A percentile compares a stretch with the other conserved stretches of the same genome.
Conservation (phyloP, 352 stramenopile species). For the Pythium oligandrum region DNA sequence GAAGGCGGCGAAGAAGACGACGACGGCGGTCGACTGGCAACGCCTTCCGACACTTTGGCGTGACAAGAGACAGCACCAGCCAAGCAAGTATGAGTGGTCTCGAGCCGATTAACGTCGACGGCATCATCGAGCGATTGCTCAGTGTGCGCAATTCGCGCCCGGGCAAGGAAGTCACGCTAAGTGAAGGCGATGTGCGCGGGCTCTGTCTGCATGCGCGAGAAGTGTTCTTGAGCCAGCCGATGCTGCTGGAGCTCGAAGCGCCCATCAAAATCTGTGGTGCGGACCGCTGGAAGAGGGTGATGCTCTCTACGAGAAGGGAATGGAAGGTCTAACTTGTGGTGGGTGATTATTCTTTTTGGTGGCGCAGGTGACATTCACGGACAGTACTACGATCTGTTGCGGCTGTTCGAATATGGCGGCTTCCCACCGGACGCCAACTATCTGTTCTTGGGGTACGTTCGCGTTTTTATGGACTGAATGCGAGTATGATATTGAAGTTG, state of each 20-base stretch:
- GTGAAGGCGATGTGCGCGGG: constrained; percentile 95
- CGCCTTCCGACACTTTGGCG: too few species aligned
- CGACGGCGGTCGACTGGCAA: too few species aligned
- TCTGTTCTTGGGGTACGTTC: constrained; percentile 36
- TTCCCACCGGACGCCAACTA: constrained; percentile 71
- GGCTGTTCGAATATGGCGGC: constrained; percentile 87
- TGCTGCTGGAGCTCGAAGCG: constrained; percentile 98
- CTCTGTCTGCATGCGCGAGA: constrained; percentile 96
- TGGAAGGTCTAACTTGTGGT: too few species aligned
- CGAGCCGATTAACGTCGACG: constrained; percentile 17
- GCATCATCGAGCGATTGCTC: constrained; percentile 23
- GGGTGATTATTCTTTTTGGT: too few species aligned
- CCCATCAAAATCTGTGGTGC: constrained; percentile 97
- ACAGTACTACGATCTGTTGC: constrained; percentile 95
- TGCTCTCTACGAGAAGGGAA: too few species aligned
- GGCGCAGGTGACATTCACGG: constrained; percentile 89
- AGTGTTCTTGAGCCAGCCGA: constrained; percentile 98
- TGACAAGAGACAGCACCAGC: too few species aligned
- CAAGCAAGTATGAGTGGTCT: neutral
- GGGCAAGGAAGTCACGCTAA: constrained; percentile 91
- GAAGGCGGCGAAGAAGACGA: too few species aligned
- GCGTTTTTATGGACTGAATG: neutral
- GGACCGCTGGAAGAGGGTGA: constrained; percentile 12
- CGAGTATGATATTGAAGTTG: neutral
- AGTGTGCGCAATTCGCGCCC: constrained; percentile 51